A percentile compares a stretch with the other conserved stretches of the same genome.
Conservation (phyloP, 257 asterid species). For the Eucommia ulmoides region DNA sequence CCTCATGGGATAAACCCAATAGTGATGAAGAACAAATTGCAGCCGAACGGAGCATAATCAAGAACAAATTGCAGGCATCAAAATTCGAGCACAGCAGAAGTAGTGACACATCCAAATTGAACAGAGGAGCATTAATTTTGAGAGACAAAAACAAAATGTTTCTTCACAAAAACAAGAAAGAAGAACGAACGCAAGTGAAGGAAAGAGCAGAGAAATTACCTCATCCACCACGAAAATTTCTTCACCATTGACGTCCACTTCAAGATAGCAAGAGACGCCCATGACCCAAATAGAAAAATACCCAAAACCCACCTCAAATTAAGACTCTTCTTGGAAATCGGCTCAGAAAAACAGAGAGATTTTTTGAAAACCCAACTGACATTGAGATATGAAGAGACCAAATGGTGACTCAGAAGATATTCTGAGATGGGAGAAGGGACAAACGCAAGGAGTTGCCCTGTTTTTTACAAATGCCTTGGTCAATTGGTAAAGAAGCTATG, state of each 20-base stretch:
- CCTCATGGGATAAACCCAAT: too few relatives aligned
- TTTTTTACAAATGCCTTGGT: conserved; percentile 23
- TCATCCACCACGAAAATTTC: conserved; percentile 55
- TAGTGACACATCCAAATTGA: conserved; percentile 8
- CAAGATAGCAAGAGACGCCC: conserved; percentile 54
- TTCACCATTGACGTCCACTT: conserved; percentile 90
- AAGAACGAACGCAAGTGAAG: conserved; percentile 4
- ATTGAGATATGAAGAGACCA: conserved; percentile 9
- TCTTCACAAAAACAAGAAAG: conserved; percentile 11
- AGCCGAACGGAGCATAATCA: neutral
- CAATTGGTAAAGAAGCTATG: conserved; percentile 18
- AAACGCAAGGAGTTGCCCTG: conserved; percentile 47
- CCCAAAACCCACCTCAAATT: conserved; percentile 27
- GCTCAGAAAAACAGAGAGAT: conserved; percentile 3
- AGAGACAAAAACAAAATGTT: conserved; percentile 9
- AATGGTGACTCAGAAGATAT: conserved; percentile 25
- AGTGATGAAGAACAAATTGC: too few relatives aligned
- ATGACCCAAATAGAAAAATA: conserved; percentile 24
- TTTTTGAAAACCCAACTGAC: conserved; percentile 6
- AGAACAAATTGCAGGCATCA: neutral
- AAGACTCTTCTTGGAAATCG: conserved; percentile 23
- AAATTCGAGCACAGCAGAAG: neutral
- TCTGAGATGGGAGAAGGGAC: conserved; percentile 38
- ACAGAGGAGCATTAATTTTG: too few relatives aligned
- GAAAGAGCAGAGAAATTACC: conserved; percentile 28